Base-by-base conservation (phyloP, 2,329 filamentous ascomycete genomes). In the Pyrenophora graminea region DNA sequence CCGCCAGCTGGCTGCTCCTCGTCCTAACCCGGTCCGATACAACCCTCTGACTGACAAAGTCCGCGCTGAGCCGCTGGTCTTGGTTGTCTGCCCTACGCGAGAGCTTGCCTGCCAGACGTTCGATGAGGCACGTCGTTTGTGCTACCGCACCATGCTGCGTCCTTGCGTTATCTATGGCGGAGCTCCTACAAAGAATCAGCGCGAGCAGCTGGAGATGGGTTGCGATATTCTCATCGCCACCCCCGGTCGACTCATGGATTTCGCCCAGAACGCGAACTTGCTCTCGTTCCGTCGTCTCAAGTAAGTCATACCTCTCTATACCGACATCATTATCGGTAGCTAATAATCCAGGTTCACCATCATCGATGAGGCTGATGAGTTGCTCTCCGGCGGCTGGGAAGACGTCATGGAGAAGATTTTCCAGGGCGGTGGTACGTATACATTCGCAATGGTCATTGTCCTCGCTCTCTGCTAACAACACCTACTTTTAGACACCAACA, bases 61-160 rank as follows among this genome's bases (percentile, higher is more conserved):
- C 33, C 83, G 84, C 37, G 93, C 91, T 6, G 92, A 97, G 78
- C 94, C 94, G 4, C 76, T 99, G 6, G 89, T 97, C 0, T 79
- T 97, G 23, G 81, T 99, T 46, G 82, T 99, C 18, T 87, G 85
- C 9, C 94, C 94, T 1, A 94, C 89, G 46, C 89, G 94, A 31
- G 94, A 99, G 79, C 77, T 99, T 4, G 91, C 91, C 0, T 88
- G 91, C 2, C 94, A 99, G 69, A 96, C 97, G 61, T 97, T 96
- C 75, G 91, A 96, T 57, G 93, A 97, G 71, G 87, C 90, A 21
- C 88, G 94, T 56, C 91, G 93, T 63, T 85, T 97, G 41, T 97
- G 91, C 71, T 99, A 99, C 66, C 87, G 94, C 1, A 91, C 90
- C 3, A 96, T 96, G 90, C 81, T 99, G 51, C 91, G 94, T 34